Conservation (phyloP, 2,329 filamentous ascomycete species). For the Ophiosphaerella korrae region DNA sequence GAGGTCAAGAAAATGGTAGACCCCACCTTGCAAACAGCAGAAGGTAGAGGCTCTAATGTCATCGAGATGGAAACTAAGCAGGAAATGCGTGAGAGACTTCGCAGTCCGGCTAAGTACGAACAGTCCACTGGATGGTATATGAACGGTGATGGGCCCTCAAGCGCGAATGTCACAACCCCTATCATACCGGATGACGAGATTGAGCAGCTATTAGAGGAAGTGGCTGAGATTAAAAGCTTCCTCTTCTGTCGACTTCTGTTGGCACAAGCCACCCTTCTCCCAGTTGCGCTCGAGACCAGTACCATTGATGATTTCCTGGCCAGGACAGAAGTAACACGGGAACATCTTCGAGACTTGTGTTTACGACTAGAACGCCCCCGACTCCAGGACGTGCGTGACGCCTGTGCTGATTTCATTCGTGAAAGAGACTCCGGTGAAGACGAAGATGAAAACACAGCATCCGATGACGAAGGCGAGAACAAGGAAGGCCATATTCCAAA, state of each 20-base stretch:
- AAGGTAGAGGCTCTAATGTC: constrained; percentile 38
- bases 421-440: constrained; percentile 47
- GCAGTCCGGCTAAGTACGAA: constrained; percentile 48
- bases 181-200: constrained; percentile 52
- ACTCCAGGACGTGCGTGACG: constrained; percentile 58
- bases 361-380: constrained; percentile 55
- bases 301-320: constrained; percentile 54
- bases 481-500: constrained; percentile 14
- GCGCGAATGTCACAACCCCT: constrained; percentile 41
- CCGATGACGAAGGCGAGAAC: constrained; percentile 26
- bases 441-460: constrained; percentile 18
- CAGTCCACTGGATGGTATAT: constrained; percentile 41
- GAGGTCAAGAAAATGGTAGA: constrained; percentile 24
- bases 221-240: constrained; percentile 56
- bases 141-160: constrained; percentile 38
- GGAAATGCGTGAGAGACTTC: constrained; percentile 49
- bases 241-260: constrained; percentile 57
- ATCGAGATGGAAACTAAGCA: constrained; percentile 52
- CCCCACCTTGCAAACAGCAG: constrained; percentile 17
- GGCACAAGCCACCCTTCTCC: constrained; percentile 53
- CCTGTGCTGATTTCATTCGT: constrained; percentile 56
- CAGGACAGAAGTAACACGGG: constrained; percentile 49
- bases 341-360: constrained; percentile 55
- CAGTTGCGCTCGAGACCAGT: constrained; percentile 50
- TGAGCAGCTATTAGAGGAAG: constrained; percentile 50